Conservation (phyloP, 768 basidiomycete genomes). For the Mycena pura region DNA sequence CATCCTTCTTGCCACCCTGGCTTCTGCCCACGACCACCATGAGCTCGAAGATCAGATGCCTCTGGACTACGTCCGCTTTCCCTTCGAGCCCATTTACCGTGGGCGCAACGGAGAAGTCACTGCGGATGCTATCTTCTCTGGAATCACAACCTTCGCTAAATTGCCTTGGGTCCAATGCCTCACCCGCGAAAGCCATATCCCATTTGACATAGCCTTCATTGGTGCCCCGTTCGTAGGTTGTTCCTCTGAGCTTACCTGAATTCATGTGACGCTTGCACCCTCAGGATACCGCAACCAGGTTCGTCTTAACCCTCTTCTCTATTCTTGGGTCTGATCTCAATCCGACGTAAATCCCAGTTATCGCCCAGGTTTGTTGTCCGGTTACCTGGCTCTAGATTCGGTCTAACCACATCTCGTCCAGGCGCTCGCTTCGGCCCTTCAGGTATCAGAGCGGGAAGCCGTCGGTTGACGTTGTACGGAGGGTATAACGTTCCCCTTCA, state of each 20-base stretch:
- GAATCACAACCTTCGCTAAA: constrained; percentile 85
- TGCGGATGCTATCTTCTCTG: constrained; percentile 81
- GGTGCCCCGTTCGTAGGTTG: constrained; percentile 75
- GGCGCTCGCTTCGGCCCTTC: constrained; percentile 89
- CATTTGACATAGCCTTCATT: constrained; percentile 84
- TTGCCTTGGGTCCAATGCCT: constrained; percentile 87
- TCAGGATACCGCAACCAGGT: constrained; percentile 27
- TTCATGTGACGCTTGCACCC: neutral
- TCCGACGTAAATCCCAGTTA: constrained; percentile 74
- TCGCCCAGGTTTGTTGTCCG: too few species aligned
- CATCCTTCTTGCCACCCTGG: constrained; percentile 33
- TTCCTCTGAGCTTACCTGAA: constrained; percentile 41
- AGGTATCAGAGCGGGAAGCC: constrained; percentile 81
- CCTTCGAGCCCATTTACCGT: constrained; percentile 65
- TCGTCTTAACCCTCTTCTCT: neutral
- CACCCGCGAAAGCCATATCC: constrained; percentile 58
- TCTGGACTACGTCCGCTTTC: constrained; percentile 70
- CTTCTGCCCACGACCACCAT: constrained; percentile 45
- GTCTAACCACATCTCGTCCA: too few species aligned
- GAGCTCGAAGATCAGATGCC: constrained; percentile 63
- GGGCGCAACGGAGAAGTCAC: constrained; percentile 67
- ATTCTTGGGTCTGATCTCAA: neutral
- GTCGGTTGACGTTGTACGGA: constrained; percentile 76
- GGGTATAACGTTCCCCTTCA: constrained; percentile 80
- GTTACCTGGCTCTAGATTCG: too few species aligned